Conservation (phyloP, 2,329 filamentous ascomycete genomes). For the Myriosclerotinia duriaeana region DNA sequence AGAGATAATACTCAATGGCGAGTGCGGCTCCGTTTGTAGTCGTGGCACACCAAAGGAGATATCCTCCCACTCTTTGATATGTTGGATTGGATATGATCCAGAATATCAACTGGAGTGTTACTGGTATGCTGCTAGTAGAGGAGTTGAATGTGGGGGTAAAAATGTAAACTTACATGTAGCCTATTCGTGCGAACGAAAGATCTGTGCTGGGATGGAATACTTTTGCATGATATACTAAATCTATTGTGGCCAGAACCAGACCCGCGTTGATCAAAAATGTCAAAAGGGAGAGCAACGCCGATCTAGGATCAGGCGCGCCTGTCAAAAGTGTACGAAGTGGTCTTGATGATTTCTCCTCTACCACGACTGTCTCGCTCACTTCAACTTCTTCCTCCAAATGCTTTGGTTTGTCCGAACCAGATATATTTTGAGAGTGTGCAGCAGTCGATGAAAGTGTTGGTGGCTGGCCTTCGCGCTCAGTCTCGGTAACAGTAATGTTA, state of each 20-base stretch:
- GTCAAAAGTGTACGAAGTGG: conserved; percentile 67
- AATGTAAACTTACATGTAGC: conserved; percentile 60
- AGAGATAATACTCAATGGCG: not conserved
- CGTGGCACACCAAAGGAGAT: not conserved
- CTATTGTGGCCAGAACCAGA: conserved; percentile 67
- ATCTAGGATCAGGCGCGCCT: conserved; percentile 74
- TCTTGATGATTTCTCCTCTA: conserved; percentile 57
- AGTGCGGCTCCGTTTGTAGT: not conserved
- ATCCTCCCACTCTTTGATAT: not conserved
- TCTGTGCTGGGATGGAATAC: conserved; percentile 69
- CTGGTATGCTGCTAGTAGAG: not conserved
- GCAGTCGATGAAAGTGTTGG: conserved; percentile 32
- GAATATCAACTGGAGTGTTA: not conserved
- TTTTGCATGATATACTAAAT: conserved; percentile 74
- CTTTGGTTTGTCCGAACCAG: conserved; percentile 38
- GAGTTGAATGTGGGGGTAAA: not conserved
- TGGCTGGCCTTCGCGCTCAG: conserved; percentile 42
- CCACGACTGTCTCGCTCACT: conserved; percentile 60
- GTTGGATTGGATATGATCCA: not conserved
- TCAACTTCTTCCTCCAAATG: conserved; percentile 54
- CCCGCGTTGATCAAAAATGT: conserved; percentile 72
- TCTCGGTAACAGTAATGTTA: conserved; percentile 55
- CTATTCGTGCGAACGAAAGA: conserved; percentile 81
- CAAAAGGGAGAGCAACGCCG: conserved; percentile 61
- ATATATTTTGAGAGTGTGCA: conserved; percentile 35